These are phyloP conservation scores for Vitis hybrid DNA, from an alignment of 177 flowering plant genomes.

Conservation along the genomic window DNA sequence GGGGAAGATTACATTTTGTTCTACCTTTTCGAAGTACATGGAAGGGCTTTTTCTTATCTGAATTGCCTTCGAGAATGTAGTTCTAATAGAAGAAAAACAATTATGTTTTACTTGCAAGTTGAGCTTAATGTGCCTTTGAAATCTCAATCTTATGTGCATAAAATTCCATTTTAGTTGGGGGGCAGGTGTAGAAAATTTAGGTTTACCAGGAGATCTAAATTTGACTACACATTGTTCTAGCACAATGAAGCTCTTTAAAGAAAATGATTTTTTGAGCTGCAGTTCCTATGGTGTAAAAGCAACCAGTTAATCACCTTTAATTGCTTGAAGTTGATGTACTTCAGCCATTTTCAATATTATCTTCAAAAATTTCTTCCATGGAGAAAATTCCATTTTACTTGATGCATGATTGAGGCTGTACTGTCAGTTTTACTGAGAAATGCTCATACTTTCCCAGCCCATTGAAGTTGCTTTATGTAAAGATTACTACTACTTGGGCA, in stretches of 20 bases:
- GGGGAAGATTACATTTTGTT: neutral
- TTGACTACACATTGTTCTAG: too few species aligned
- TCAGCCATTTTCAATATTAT: neutral
- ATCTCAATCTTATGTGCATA: neutral
- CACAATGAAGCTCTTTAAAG: too few species aligned
- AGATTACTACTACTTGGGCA: too few species aligned
- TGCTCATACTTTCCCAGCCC: neutral
- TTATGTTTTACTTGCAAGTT: neutral
- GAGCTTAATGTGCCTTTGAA: neutral
- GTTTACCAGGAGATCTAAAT: neutral
- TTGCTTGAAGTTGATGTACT: neutral
- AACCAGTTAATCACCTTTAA: neutral
- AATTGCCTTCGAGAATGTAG: neutral
- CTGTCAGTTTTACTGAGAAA: neutral
- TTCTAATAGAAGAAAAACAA: neutral
- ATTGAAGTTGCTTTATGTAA: neutral
- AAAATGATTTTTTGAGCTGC: too few species aligned
- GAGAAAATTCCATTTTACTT: neutral
- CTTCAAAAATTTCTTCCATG: neutral
- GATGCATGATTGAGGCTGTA: neutral
- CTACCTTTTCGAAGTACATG: neutral
- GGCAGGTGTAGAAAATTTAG: neutral
- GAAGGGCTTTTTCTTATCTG: neutral
- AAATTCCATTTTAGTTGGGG: neutral
- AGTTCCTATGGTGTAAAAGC: neutral